These are phyloP conservation scores for Exophiala bonariae DNA, from an alignment of 2,329 filamentous ascomycete species.

Conservation along the genomic window DNA sequence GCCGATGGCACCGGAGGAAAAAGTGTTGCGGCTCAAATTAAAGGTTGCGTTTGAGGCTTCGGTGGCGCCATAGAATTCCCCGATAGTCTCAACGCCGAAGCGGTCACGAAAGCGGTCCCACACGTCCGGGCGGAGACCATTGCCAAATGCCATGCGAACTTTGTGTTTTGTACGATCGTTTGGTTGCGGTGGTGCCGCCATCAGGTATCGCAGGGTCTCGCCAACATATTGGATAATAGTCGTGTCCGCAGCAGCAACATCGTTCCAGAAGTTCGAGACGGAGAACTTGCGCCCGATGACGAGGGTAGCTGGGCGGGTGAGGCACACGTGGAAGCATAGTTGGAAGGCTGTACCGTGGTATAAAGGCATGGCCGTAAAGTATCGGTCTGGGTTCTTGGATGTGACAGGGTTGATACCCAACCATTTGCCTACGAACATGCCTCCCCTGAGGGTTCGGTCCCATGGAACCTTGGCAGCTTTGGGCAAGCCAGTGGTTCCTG, in stretches of 20 bases:
- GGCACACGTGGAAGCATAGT: conserved; percentile 64
- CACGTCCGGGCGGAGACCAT: conserved; percentile 80
- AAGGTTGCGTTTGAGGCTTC: conserved; percentile 70
- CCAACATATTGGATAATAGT: conserved; percentile 77
- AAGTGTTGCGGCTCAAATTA: conserved; percentile 73
- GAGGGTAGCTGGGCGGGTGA: conserved; percentile 64
- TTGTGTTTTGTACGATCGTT: conserved; percentile 70
- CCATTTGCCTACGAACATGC: conserved; percentile 55
- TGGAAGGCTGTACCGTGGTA: conserved; percentile 80
- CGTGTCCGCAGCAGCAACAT: conserved; percentile 66
- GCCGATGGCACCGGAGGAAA: conserved; percentile 74
- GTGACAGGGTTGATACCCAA: conserved; percentile 48
- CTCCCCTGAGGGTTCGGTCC: conserved; percentile 39
- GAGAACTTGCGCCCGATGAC: conserved; percentile 75
- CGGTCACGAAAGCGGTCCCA: conserved; percentile 82
- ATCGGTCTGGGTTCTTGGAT: conserved; percentile 59
- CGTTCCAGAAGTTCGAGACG: conserved; percentile 68
- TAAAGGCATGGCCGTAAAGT: conserved; percentile 84
- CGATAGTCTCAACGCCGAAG: conserved; percentile 71
- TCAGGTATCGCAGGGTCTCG: conserved; percentile 72
- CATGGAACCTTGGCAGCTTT: conserved; percentile 68
- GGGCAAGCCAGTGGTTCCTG: conserved; percentile 84
- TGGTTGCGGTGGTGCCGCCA: conserved; percentile 64
- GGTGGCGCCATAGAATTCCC: conserved; percentile 79
- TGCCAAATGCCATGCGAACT: conserved; percentile 77